A percentile compares a stretch with the other conserved stretches of the same genome.
These are phyloP conservation scores for Metarhizium rileyi DNA, from an alignment of 2,329 filamentous ascomycete genomes.

Conservation along the genomic window DNA sequence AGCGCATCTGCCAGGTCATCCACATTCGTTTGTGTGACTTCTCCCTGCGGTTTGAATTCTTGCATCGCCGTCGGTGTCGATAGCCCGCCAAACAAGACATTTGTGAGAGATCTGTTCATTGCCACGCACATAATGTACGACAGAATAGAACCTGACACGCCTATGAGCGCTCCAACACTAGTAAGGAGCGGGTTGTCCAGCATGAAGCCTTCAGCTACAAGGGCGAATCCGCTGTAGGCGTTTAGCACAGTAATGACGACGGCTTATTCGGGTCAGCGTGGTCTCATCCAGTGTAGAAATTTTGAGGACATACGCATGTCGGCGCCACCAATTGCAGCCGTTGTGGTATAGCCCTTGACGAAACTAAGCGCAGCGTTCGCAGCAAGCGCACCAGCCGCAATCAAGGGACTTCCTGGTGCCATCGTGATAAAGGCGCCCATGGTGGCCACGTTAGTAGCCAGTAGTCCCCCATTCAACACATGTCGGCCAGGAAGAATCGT, in stretches of 20 bases:
- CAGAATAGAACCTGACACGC: conserved; percentile 79
- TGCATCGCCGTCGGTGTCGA: conserved; percentile 45
- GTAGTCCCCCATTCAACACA: conserved; percentile 61
- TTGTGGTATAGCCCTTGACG: conserved; percentile 79
- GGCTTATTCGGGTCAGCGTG: conserved; percentile 26
- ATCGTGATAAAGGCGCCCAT: conserved; percentile 78
- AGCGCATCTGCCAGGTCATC: conserved; percentile 74
- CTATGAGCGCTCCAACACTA: conserved; percentile 77
- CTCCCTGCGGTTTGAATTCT: conserved; percentile 69
- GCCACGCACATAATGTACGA: conserved; percentile 82
- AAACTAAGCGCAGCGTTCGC: conserved; percentile 73
- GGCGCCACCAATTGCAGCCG: conserved; percentile 80
- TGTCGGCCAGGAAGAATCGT: conserved; percentile 65
- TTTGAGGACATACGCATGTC: conserved; percentile 58
- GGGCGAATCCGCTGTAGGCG: conserved; percentile 81
- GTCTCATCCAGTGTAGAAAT: neutral
- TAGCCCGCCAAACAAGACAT: conserved; percentile 73
- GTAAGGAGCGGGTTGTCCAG: conserved; percentile 78
- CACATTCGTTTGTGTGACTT: conserved; percentile 66
- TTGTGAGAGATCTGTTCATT: conserved; percentile 86
- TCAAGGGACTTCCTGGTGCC: conserved; percentile 67
- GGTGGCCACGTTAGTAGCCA: conserved; percentile 69
- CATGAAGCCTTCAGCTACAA: conserved; percentile 90
- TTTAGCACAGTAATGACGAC: conserved; percentile 87
- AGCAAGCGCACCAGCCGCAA: conserved; percentile 68